Base-by-base conservation (phyloP, 306 rosid species). In the Oemleria cerasiformis region DNA sequence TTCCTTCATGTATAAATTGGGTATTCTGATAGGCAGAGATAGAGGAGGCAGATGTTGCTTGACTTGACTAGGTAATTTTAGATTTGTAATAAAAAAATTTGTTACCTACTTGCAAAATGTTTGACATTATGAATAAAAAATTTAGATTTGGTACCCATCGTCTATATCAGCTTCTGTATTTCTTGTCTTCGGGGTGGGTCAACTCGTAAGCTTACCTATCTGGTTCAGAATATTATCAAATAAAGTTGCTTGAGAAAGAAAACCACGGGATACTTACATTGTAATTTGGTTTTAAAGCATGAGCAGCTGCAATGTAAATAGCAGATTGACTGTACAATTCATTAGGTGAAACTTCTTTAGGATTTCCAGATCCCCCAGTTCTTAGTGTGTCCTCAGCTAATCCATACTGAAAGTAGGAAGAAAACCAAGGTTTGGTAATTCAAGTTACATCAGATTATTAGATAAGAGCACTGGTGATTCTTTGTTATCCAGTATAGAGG, bases 301-400 rank as follows among this genome's bases (percentile, higher is more conserved):
- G 99, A 67, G 99, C 96, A 85, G 99, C 96, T 41, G 97, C 97
- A 78, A 95, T 95, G 82, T 95, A 91, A 79, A 95, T 94, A 30
- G 99, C 99, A 54, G 99, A 95, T 84, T 95, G 99, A 85, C 99
- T 89, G 86, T 95, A 95, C 82, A 91, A 49, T 76, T 95, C 99
- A 82, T 91, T 84, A 21, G 99, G 92, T 44, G 96, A 86, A 85
- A 86, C 92, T 58, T 94, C 96, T 80, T 91, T 90, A 50, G 82
- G 74, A 84, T 34, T 77, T 20, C 80, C 76, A 0, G 87, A 82
- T 64, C 88, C 96, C 70, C 99, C 99, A 55, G 92, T 86, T 83
- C 99, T 83, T 79, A 91, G 83, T 68, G 99, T 95, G 86, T 95
- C 99, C 87, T 95, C 99, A 7, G 99, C 99, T 77, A 95, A 81